Evolutionary conservation across 2,329 filamentous ascomycete species (phyloP), one percentile per base, ranked within the genome.

Genomic region (Endothia cerciana): DNA sequence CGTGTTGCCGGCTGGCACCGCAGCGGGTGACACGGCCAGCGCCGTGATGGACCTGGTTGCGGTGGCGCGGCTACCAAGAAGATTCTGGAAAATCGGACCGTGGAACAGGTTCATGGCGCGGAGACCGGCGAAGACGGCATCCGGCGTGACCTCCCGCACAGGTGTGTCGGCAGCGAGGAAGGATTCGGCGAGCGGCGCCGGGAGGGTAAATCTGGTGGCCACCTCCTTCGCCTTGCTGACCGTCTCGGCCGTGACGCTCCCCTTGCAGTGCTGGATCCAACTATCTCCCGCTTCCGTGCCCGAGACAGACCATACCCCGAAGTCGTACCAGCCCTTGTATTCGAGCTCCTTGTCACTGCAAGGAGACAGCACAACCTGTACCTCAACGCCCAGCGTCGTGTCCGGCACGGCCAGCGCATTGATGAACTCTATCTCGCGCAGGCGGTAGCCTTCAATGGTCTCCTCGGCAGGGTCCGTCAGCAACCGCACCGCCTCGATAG

Each of bases 221-320:
- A 22, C 25, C 49, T 25, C 49, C 8, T 28, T 11, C 4, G 25
- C 28, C 19, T 56, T 28, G 22, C 22, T 19, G 28, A 30, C 4
- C 76, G 6, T 76, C 69, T 49, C 71, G 65, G 30, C 64, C 33
- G 70, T 73, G 25, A 80, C 71, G 38, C 75, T 64, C 13, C 75
- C 79, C 56, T 73, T 72, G 64, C 73, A 77, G 58, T 72, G 53
- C 17, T 65, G 38, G 2, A 57, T 17, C 67, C 65, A 67, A 11
- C 4, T 11, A 22, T 60, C 40, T 36, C 3, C 40, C 58, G 17
- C n/a, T n/a, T n/a, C n/a, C n/a, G 53, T 3, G 19, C 17, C 25
- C 2, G 51, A 55, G 51, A 59, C 22, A 28, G 65, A 69, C 19
- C 7, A 53, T n/a, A 69, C 25, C 6, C 41, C n/a, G 43, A 66